These are phyloP conservation scores for Yarrowia divulgata DNA, from an alignment of 805 yeast species.

Conservation along the genomic window DNA sequence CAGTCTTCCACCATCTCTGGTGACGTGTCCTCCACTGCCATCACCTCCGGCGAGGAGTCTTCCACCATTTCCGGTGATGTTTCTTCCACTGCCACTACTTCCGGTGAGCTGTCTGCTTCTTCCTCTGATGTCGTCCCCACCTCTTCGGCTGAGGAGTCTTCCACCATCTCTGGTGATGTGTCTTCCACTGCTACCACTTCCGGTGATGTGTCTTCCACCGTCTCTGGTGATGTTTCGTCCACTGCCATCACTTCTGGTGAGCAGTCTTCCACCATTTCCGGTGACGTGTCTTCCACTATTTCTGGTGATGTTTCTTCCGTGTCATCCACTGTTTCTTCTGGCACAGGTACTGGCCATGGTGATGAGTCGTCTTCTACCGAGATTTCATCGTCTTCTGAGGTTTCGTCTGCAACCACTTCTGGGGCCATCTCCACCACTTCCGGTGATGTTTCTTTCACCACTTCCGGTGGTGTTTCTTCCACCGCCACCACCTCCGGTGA, in stretches of 20 bases:
- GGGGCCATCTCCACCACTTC: neutral
- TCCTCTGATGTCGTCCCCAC: neutral
- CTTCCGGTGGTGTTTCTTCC: neutral
- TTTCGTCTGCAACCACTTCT: neutral
- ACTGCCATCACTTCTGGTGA: neutral
- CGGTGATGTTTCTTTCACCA: neutral
- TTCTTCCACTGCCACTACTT: neutral
- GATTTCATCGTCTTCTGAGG: neutral
- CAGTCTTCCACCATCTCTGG: neutral
- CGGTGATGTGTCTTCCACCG: neutral
- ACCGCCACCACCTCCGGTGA: neutral
- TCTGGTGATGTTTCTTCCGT: neutral
- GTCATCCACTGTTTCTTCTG: neutral
- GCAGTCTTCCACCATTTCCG: neutral
- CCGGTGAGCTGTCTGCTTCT: too few species aligned
- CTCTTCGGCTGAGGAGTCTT: neutral
- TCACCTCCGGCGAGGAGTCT: neutral
- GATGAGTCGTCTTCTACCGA: neutral
- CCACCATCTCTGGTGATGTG: too few species aligned
- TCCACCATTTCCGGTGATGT: too few species aligned
- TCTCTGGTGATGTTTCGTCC: neutral
- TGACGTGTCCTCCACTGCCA: neutral
- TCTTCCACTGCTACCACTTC: neutral
- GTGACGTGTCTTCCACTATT: neutral
- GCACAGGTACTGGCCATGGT: too few species aligned